Percentiles rank a stretch among this genome's conserved stretches.
Conservation (phyloP, 495 filamentous ascomycete genomes). For the Lepidopterella palustris region DNA sequence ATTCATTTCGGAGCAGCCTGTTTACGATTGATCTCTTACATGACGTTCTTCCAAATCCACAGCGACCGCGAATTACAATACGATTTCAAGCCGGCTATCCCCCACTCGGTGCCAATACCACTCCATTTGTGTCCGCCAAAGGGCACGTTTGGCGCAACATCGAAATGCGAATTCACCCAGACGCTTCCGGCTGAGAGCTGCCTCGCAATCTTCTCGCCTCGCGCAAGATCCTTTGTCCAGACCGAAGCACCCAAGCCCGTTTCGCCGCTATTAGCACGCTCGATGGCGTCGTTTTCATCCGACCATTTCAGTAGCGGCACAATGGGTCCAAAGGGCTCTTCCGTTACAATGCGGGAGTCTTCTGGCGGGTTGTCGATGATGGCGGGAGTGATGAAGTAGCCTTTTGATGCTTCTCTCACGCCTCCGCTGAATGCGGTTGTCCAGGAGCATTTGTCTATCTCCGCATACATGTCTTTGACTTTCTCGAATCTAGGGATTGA, state of each 20-base stretch:
- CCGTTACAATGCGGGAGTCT: conserved; percentile 39
- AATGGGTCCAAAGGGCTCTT: conserved; percentile 53
- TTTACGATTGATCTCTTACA: too few species aligned
- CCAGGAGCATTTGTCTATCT: conserved; percentile 33
- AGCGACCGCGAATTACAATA: conserved; percentile 4
- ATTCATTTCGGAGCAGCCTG: too few species aligned
- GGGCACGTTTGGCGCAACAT: conserved; percentile 3
- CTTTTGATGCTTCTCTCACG: conserved; percentile 33
- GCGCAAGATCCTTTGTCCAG: conserved; percentile 48
- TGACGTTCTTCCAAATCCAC: conserved; percentile 8
- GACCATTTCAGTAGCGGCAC: conserved; percentile 51
- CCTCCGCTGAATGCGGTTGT: conserved; percentile 38
- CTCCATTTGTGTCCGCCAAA: conserved; percentile 22
- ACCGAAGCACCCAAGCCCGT: conserved; percentile 53
- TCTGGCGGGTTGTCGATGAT: conserved; percentile 47
- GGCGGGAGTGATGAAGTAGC: conserved; percentile 45
- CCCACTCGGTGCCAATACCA: conserved; percentile 20
- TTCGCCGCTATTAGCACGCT: conserved; percentile 49
- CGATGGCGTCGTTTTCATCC: conserved; percentile 53
- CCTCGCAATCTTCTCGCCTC: conserved; percentile 46
- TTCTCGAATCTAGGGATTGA: conserved; percentile 22
- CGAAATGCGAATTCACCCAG: conserved; percentile 46
- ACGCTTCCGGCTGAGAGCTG: conserved; percentile 50
- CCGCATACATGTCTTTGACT: conserved; percentile 38
- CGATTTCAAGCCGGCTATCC: conserved; percentile 8